Percentiles rank a stretch among this genome's conserved stretches.
Conservation (phyloP, 257 asterid genomes). For the Oldenlandia corymbosa region DNA sequence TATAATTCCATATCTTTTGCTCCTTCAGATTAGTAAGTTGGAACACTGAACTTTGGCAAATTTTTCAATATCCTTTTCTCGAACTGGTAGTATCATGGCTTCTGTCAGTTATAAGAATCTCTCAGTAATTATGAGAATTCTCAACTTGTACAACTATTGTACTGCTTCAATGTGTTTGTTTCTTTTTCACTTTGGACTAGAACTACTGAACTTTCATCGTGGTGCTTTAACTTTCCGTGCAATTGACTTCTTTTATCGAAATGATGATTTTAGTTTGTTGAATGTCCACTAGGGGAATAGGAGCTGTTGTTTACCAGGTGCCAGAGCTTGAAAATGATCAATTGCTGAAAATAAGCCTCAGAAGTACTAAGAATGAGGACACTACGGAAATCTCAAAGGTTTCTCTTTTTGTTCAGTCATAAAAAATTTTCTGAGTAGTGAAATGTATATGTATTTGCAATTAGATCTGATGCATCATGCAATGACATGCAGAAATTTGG, state of each 20-base stretch:
- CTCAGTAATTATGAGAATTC: slow-evolving; percentile 3
- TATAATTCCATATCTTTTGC: neutral
- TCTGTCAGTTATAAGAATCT: neutral
- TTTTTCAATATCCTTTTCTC: neutral
- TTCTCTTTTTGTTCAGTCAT: slow-evolving; percentile 13
- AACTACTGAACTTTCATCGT: neutral
- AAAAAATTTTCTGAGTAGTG: slow-evolving; percentile 1
- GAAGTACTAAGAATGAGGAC: slow-evolving; percentile 65
- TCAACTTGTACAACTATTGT: neutral
- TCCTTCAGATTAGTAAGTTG: neutral
- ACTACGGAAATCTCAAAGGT: slow-evolving; percentile 85
- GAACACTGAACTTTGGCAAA: neutral
- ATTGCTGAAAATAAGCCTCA: slow-evolving; percentile 66
- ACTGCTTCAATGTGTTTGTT: neutral
- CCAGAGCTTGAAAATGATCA: slow-evolving; percentile 66
- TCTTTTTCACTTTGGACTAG: neutral
- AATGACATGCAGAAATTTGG: slow-evolving; percentile 50
- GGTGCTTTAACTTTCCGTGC: neutral
- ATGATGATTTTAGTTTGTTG: neutral
- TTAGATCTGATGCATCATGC: slow-evolving; percentile 13
- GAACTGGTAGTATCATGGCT: too few relatives aligned
- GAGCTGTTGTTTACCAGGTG: slow-evolving; percentile 77
- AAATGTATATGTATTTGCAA: slow-evolving; percentile 8
- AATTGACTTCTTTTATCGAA: neutral
- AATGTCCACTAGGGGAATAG: slow-evolving; percentile 57